These are phyloP conservation scores for Solanum aculeatissimum DNA, from an alignment of 305 asterid species.

Conservation along the genomic window DNA sequence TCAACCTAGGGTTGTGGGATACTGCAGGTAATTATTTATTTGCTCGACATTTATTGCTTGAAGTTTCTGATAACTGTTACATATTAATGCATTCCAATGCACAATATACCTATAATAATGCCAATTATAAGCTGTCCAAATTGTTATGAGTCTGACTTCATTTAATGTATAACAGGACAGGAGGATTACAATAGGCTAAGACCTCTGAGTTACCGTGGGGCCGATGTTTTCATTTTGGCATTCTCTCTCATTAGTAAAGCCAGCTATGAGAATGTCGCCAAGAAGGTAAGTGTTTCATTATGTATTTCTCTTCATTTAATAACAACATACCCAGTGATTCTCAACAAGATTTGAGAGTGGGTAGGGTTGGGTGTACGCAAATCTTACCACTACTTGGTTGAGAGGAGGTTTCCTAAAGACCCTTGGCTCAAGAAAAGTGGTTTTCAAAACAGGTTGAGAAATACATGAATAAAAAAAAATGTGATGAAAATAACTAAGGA, in stretches of 20 bases:
- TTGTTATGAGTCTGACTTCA: neutral
- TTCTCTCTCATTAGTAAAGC: constrained; percentile 99
- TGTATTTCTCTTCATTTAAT: neutral
- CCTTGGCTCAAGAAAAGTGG: too few relatives aligned
- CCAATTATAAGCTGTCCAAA: neutral
- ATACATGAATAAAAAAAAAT: too few relatives aligned
- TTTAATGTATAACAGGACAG: constrained; percentile 64
- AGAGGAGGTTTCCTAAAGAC: too few relatives aligned
- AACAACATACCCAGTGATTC: too few relatives aligned
- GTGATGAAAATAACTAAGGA: too few relatives aligned
- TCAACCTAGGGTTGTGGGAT: constrained; percentile 98
- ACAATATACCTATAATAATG: neutral
- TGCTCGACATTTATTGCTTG: neutral
- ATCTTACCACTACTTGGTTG: too few relatives aligned
- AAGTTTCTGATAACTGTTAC: neutral
- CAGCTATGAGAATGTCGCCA: constrained; percentile 94
- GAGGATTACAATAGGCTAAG: constrained; percentile 93
- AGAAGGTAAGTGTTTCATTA: constrained; percentile 47
- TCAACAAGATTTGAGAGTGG: too few relatives aligned
- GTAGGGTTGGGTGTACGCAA: too few relatives aligned
- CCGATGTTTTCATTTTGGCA: constrained; percentile 97
- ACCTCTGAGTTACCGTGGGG: constrained; percentile 98
- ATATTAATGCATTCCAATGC: neutral
- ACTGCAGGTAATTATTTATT: constrained; percentile 66
- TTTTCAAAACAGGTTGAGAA: too few relatives aligned